Evolutionary conservation across 2,329 filamentous ascomycete genomes (phyloP).

Genomic region (Botryotinia globosa): DNA sequence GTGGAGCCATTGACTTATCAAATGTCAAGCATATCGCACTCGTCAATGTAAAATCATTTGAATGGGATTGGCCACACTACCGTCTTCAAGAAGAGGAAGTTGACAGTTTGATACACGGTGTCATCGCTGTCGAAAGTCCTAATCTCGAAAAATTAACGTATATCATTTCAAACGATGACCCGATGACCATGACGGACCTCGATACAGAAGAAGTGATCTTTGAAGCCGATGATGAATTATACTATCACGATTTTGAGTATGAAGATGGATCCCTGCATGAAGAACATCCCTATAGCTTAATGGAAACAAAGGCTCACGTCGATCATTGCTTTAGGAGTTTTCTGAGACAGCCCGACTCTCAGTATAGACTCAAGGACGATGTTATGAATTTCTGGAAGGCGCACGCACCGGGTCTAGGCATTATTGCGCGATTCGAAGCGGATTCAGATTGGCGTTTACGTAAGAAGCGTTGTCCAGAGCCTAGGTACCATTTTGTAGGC

Average conservation of each 20-base stretch:
- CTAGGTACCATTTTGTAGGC: not conserved
- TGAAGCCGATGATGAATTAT: not conserved
- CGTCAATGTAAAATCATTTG: fast-evolving
- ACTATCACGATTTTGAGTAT: not conserved
- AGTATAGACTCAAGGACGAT: not conserved
- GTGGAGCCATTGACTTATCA: not conserved
- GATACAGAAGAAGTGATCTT: not conserved
- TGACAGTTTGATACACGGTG: not conserved
- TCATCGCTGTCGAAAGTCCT: not conserved
- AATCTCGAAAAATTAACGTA: not conserved
- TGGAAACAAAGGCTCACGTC: not conserved
- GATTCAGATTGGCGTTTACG: not conserved
- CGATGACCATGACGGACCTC: not conserved
- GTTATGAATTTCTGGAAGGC: not conserved
- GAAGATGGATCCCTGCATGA: not conserved
- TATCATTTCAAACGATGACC: not conserved
- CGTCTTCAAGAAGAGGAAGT: not conserved
- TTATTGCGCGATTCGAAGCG: not conserved
- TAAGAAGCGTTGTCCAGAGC: not conserved
- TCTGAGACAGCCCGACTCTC: not conserved
- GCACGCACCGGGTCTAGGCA: not conserved
- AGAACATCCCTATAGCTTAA: not conserved
- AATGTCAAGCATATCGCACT: not conserved
- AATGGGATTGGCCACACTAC: not conserved
- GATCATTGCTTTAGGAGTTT: not conserved